phyloP scores from a whole-genome alignment of 1,139 yeast genomes.

The Candida frijolesensis region DNA sequence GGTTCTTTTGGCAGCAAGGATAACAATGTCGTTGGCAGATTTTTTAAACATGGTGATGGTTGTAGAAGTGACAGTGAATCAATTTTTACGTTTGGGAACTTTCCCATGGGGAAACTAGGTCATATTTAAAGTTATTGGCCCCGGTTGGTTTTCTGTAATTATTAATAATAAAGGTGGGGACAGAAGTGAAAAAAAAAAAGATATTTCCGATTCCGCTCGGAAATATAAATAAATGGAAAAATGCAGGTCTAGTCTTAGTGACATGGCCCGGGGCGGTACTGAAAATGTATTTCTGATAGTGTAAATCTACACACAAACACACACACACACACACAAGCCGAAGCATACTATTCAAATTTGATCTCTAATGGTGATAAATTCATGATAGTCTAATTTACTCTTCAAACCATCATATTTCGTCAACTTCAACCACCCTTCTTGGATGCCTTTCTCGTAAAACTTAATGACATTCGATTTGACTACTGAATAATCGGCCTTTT shows the following conservation, averaged over 20 bases:
- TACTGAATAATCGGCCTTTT: conserved; percentile 59
- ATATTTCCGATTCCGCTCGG: conserved; percentile 4
- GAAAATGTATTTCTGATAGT: conserved; percentile 1
- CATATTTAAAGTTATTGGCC: not conserved
- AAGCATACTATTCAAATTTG: not conserved
- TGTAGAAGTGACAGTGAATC: not conserved
- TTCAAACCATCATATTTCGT: conserved; percentile 45
- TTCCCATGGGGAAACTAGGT: not conserved
- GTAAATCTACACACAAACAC: not conserved
- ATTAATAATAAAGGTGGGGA: conserved; percentile 2
- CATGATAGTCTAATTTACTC: conserved; percentile 27
- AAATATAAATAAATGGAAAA: conserved; percentile 5
- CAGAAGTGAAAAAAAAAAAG: not conserved
- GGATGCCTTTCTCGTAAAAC: conserved; percentile 34
- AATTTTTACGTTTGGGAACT: not conserved
- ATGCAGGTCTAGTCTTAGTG: not conserved
- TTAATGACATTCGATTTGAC: conserved; percentile 20
- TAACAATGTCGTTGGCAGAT: conserved; percentile 36
- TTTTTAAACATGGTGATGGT: conserved; percentile 19
- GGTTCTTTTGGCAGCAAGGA: conserved; percentile 37
- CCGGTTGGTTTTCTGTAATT: not conserved
- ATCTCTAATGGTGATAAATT: conserved; percentile 22
- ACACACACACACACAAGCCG: not conserved
- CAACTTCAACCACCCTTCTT: conserved; percentile 38
- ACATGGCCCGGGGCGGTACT: not conserved